phyloP scores from a whole-genome alignment of 495 filamentous ascomycete genomes.

The Neurospora hispaniola region DNA sequence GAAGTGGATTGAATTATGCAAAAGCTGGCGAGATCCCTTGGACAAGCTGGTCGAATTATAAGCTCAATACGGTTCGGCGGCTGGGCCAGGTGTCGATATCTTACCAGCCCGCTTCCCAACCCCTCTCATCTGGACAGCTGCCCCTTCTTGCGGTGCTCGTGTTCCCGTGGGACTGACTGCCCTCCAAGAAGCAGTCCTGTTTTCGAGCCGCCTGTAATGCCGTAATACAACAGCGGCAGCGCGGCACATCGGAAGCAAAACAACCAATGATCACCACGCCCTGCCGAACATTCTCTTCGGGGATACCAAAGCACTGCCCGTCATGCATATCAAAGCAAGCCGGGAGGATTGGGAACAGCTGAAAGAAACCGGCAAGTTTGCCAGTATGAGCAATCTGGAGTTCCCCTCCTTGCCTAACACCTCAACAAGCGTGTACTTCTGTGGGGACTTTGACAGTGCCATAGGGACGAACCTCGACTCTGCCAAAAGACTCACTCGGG shows the following conservation, averaged over 20 bases:
- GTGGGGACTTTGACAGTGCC: background rate
- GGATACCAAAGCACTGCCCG: background rate
- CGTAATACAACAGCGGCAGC: slow-evolving; percentile 14
- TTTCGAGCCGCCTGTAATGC: slow-evolving; percentile 3
- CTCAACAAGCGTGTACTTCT: background rate
- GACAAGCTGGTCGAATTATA: background rate
- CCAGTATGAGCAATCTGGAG: background rate
- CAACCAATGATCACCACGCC: slow-evolving; percentile 10
- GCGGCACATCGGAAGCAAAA: slow-evolving; percentile 10
- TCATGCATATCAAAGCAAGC: background rate
- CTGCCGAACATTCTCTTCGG: background rate
- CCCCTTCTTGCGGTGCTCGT: slow-evolving; percentile 7
- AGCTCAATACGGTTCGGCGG: background rate
- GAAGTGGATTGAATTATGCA: background rate
- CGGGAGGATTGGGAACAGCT: background rate
- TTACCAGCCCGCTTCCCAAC: background rate
- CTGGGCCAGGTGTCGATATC: background rate
- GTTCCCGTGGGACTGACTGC: background rate
- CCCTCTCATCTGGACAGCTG: background rate
- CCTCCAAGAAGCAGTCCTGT: background rate
- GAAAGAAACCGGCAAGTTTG: background rate
- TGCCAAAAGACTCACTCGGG: background rate
- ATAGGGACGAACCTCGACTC: background rate
- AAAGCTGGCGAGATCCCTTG: background rate
- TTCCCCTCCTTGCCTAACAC: background rate